Percentiles rank a stretch among this genome's conserved stretches.
These are phyloP conservation scores for Hypholoma sublateritium DNA, from an alignment of 768 basidiomycete species.

Conservation along the genomic window DNA sequence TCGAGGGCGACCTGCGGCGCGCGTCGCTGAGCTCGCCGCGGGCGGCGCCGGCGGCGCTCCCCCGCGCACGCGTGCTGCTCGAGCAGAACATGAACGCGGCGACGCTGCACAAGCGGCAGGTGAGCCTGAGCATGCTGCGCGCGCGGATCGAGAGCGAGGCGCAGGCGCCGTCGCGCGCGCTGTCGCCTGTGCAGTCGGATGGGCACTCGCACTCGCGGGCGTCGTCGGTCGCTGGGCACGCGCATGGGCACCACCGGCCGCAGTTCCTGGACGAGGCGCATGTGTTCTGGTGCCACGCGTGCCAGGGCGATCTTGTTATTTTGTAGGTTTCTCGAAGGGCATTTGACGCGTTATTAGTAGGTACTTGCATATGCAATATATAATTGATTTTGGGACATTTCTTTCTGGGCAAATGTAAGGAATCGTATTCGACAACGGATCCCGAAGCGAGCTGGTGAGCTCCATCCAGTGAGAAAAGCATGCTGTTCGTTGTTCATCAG, in stretches of 20 bases:
- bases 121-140: slow-evolving; percentile 87
- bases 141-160: slow-evolving; percentile 85
- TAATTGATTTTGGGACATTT: too few species aligned
- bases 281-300: slow-evolving; percentile 87
- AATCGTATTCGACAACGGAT: too few species aligned
- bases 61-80: slow-evolving; percentile 56
- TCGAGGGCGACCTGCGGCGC: slow-evolving; percentile 32
- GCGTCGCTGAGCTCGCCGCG: slow-evolving; percentile 40
- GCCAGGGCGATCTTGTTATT: slow-evolving; percentile 79
- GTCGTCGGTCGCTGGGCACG: slow-evolving; percentile 24
- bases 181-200: slow-evolving; percentile 53
- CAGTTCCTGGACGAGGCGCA: slow-evolving; percentile 89
- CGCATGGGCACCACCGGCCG: slow-evolving; percentile 42
- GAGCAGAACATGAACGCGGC: slow-evolving; percentile 73
- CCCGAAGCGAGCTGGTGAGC: too few species aligned
- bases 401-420: too few species aligned
- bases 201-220: slow-evolving; percentile 18
- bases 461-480: too few species aligned
- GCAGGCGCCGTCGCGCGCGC: slow-evolving; percentile 49
- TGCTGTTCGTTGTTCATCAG: too few species aligned
- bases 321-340: slow-evolving; percentile 34
- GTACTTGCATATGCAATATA: too few species aligned
- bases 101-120: slow-evolving; percentile 77
- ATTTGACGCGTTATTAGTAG: neutral
- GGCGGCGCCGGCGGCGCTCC: slow-evolving; percentile 28